Evolutionary conservation across 306 rosid species (phyloP).

Genomic region (Glycine tomentella): DNA sequence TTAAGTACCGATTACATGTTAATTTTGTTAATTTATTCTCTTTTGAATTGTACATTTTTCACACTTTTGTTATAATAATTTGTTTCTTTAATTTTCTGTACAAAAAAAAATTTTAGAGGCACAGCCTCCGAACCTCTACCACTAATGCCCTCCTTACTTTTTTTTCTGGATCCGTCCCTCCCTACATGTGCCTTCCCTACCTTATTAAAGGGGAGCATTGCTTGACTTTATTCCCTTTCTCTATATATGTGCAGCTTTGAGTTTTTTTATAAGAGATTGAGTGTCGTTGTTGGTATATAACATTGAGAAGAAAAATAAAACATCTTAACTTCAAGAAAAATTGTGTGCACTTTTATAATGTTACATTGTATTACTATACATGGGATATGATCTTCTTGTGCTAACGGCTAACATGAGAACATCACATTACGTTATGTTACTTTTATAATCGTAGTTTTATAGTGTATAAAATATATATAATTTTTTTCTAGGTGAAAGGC

Average conservation of each 20-base stretch:
- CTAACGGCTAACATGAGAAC: neutral
- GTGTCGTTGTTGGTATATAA: neutral
- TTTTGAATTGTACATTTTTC: no score
- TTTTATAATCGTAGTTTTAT: neutral
- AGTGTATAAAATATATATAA: neutral
- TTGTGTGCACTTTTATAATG: neutral
- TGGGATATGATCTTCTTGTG: neutral
- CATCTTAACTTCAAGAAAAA: neutral
- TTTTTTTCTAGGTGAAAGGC: no score
- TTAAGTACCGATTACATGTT: no score
- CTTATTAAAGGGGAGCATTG: slow-evolving; percentile 36
- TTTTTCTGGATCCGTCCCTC: no score
- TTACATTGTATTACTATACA: neutral
- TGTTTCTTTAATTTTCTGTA: no score
- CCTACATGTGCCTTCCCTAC: slow-evolving; percentile 46
- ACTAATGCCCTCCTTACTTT: no score
- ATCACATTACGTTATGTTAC: neutral
- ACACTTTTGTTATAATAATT: no score
- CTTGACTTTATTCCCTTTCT: slow-evolving; percentile 48
- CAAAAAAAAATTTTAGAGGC: no score
- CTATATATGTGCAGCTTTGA: slow-evolving; percentile 25
- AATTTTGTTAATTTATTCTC: no score
- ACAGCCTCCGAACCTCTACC: no score
- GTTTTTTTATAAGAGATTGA: neutral
- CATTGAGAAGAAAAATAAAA: neutral